Evolutionary conservation across 768 basidiomycete genomes (phyloP).

Genomic region (Lentinula edodes): DNA sequence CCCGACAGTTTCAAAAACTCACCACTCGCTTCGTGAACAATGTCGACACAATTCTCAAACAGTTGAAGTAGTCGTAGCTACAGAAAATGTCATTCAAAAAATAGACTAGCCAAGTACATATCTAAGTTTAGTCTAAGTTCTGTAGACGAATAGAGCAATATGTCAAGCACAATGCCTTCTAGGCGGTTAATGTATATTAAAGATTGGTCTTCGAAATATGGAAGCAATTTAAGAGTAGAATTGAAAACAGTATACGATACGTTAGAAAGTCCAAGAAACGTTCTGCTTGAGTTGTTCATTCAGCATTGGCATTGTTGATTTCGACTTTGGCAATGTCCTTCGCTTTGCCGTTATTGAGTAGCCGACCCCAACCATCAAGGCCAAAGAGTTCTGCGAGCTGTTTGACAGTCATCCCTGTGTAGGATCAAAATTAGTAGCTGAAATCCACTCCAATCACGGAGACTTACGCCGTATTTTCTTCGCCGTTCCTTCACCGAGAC

Average conservation of each 20-base stretch:
- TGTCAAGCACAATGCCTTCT: not conserved
- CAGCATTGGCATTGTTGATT: not conserved
- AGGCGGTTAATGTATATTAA: not conserved
- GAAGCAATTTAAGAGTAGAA: not conserved
- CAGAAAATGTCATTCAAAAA: not conserved
- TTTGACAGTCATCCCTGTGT: constrained; percentile 37
- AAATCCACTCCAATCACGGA: not conserved
- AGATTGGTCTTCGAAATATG: not conserved
- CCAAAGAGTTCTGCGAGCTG: constrained; percentile 47
- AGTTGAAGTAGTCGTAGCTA: constrained; percentile 53
- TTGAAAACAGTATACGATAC: not conserved
- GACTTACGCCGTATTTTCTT: constrained; percentile 52
- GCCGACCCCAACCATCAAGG: constrained; percentile 31
- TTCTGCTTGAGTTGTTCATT: not conserved
- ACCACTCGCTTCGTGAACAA: constrained; percentile 57
- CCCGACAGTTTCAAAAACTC: constrained; percentile 66
- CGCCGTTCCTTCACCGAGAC: constrained; percentile 56
- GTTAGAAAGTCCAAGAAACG: not conserved
- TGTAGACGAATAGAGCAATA: not conserved
- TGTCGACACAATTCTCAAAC: constrained; percentile 58
- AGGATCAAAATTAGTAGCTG: not conserved
- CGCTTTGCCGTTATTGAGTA: constrained; percentile 10
- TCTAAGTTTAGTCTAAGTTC: not conserved
- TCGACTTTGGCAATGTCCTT: not conserved
- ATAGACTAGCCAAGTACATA: not conserved